These are phyloP conservation scores for Agaricus subrufescens DNA, from an alignment of 768 basidiomycete genomes.

Conservation along the genomic window DNA sequence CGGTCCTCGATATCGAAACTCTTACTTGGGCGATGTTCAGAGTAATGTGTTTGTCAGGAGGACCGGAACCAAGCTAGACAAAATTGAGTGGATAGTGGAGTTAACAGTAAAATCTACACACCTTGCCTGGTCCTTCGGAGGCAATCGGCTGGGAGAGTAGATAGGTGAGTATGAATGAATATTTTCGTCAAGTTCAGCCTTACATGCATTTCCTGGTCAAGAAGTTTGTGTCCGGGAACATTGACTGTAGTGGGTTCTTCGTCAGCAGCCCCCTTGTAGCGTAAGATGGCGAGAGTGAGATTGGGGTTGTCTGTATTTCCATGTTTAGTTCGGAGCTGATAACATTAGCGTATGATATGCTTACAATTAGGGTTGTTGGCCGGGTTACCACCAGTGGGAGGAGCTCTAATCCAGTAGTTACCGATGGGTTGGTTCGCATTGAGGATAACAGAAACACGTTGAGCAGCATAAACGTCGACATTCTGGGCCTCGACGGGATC, in stretches of 20 bases:
- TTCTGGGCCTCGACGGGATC: slow-evolving; percentile 32
- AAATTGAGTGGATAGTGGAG: not conserved
- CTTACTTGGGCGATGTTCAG: not conserved
- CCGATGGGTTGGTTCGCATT: slow-evolving; percentile 16
- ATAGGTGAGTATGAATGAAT: slow-evolving; percentile 4
- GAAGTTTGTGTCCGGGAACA: slow-evolving; percentile 13
- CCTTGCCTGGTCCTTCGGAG: not conserved
- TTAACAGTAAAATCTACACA: not conserved
- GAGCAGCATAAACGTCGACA: slow-evolving; percentile 29
- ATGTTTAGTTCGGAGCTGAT: not conserved
- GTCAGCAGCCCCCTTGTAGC: slow-evolving; percentile 33
- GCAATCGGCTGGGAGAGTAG: slow-evolving; percentile 11
- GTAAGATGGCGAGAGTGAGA: slow-evolving; percentile 32
- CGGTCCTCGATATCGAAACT: not conserved
- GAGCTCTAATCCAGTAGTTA: slow-evolving; percentile 38
- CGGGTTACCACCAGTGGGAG: slow-evolving; percentile 29
- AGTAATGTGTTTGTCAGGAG: slow-evolving; percentile 4
- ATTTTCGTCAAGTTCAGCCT: not conserved
- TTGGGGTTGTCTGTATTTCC: slow-evolving; percentile 30
- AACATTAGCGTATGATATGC: slow-evolving; percentile 17
- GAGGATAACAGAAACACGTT: slow-evolving; percentile 25
- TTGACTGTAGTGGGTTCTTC: slow-evolving; percentile 25
- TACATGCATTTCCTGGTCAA: slow-evolving; percentile 6
- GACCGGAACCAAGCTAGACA: slow-evolving; percentile 4
- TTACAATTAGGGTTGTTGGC: slow-evolving; percentile 8